Evolutionary conservation across 1,284 basidiomycete species (phyloP).

Genomic region (Cryptococcus sp.): DNA sequence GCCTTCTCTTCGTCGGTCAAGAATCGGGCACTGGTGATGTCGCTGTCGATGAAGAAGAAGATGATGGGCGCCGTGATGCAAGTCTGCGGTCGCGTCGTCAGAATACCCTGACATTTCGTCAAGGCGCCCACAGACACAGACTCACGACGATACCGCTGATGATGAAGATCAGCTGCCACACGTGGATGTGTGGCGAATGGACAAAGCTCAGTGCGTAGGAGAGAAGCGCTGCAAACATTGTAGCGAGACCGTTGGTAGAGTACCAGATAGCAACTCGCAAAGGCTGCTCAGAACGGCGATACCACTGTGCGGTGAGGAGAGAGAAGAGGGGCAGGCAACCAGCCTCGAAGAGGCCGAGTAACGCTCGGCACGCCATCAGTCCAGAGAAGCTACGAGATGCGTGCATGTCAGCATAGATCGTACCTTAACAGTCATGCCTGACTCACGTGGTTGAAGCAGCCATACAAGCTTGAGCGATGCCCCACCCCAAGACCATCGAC

Average conservation of each 20-base stretch:
- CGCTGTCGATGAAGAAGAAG: constrained; percentile 42
- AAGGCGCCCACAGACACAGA: no score
- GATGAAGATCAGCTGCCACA: constrained; percentile 50
- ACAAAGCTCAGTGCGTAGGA: constrained; percentile 43
- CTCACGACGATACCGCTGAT: constrained; percentile 12
- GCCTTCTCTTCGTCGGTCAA: constrained; percentile 44
- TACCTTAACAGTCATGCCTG: background rate
- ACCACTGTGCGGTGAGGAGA: constrained; percentile 50
- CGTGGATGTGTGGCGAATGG: constrained; percentile 28
- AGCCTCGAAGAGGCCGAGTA: constrained; percentile 50
- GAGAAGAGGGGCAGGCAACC: constrained; percentile 49
- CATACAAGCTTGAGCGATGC: constrained; percentile 35
- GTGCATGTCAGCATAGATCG: background rate
- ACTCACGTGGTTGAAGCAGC: constrained; percentile 29
- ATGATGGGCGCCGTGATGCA: constrained; percentile 43
- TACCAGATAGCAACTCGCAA: constrained; percentile 46
- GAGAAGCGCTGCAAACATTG: constrained; percentile 40
- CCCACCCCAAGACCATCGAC: constrained; percentile 40
- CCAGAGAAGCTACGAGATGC: background rate
- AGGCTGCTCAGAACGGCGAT: constrained; percentile 48
- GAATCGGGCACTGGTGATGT: constrained; percentile 46
- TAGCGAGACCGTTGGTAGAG: constrained; percentile 47
- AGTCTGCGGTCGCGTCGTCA: constrained; percentile 17
- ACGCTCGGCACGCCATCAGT: constrained; percentile 42
- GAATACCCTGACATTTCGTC: no score